Conservation (phyloP, 768 basidiomycete species). For the Rhizopogon salebrosus region DNA sequence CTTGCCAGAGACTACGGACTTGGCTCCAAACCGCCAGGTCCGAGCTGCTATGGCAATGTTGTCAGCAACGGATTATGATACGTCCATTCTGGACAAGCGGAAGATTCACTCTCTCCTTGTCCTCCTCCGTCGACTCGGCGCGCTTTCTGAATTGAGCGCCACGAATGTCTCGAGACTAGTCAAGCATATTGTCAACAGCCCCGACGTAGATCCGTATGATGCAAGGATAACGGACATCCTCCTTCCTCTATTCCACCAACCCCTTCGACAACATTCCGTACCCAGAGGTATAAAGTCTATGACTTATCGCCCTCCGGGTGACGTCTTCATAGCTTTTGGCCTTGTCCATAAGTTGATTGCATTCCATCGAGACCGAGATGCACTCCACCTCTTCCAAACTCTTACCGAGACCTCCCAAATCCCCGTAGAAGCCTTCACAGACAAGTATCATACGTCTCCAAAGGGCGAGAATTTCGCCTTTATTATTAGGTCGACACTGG, state of each 20-base stretch:
- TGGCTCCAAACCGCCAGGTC: constrained; percentile 12
- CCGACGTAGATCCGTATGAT: constrained; percentile 12
- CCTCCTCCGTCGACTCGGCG: constrained; percentile 5
- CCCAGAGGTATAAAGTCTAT: constrained; percentile 26
- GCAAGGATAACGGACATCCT: constrained; percentile 20
- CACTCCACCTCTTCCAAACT: constrained; percentile 43
- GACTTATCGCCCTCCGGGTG: constrained; percentile 32
- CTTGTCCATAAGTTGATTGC: constrained; percentile 39
- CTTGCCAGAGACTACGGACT: constrained; percentile 5
- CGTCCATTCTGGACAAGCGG: constrained; percentile 17
- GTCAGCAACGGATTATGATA: constrained; percentile 14
- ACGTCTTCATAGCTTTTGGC: constrained; percentile 36
- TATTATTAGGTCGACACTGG: constrained; percentile 45
- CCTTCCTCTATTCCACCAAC: constrained; percentile 26
- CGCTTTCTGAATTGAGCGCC: constrained; percentile 12
- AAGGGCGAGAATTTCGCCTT: constrained; percentile 34
- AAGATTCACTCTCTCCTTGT: constrained; percentile 18
- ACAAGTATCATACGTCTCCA: constrained; percentile 28
- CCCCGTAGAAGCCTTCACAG: constrained; percentile 41
- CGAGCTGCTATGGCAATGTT: constrained; percentile 23
- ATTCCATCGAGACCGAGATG: constrained; percentile 27
- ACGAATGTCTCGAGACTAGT: constrained; percentile 9
- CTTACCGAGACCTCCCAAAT: constrained; percentile 42
- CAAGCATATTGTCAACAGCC: constrained; percentile 17
- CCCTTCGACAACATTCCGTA: constrained; percentile 16